Conservation (phyloP, 2,329 filamentous ascomycete genomes). For the Aspergillus sp. region DNA sequence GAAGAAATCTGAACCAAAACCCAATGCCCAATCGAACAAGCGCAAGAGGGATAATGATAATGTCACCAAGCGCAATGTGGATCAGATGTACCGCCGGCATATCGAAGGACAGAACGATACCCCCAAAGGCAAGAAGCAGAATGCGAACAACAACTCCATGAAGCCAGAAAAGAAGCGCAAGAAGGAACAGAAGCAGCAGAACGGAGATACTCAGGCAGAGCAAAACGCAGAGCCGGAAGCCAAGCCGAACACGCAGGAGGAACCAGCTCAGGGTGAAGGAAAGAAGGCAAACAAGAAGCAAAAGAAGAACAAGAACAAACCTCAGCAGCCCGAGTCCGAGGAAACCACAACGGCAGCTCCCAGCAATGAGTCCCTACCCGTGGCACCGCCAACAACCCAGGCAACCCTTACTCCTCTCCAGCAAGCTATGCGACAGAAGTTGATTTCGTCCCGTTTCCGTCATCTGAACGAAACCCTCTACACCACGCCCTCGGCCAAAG, state of each 20-base stretch:
- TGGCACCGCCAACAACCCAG: conserved; percentile 40
- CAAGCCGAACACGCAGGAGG: conserved; percentile 13
- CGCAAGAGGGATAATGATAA: conserved; percentile 42
- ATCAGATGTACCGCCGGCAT: conserved; percentile 71
- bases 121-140: conserved; percentile 34
- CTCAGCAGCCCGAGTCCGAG: conserved; percentile 15
- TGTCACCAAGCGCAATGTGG: conserved; percentile 67
- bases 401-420: conserved; percentile 84
- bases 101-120: conserved; percentile 60
- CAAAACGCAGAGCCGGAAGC: conserved; percentile 11
- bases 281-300: conserved; percentile 23
- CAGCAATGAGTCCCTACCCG: conserved; percentile 14
- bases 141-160: conserved; percentile 13
- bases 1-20: conserved; percentile 25
- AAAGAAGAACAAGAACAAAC: conserved; percentile 26
- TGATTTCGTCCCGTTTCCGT: conserved; percentile 91
- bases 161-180: conserved; percentile 24
- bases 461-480: conserved; percentile 97
- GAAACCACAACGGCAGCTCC: conserved; percentile 6
- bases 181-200: conserved; percentile 21
- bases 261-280: conserved; percentile 10
- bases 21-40: conserved; percentile 44
- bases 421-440: conserved; percentile 88
- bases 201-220: conserved; percentile 12
- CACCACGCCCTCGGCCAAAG: conserved; percentile 78